A percentile compares a stretch with the other conserved stretches of the same genome.
Conservation (phyloP, 1,284 basidiomycete genomes). For the Uromyces viciae-fabae region DNA sequence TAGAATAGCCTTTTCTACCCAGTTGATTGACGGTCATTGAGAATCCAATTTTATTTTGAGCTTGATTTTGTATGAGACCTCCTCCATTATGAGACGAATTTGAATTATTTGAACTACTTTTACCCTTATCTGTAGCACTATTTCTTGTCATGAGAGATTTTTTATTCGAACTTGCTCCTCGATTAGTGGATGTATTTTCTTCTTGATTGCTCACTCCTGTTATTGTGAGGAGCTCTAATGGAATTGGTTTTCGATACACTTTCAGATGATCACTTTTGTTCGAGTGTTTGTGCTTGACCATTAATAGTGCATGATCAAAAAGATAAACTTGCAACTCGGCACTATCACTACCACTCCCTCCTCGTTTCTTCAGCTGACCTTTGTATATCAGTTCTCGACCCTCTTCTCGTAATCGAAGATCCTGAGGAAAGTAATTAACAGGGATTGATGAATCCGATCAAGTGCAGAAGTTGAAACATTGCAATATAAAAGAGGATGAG, state of each 20-base stretch:
- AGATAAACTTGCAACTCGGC: slow-evolving; percentile 89
- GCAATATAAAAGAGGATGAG: background rate
- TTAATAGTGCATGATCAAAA: slow-evolving; percentile 92
- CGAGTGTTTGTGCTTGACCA: slow-evolving; percentile 82
- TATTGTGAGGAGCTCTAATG: slow-evolving; percentile 84
- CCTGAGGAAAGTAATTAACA: slow-evolving; percentile 58
- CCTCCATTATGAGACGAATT: background rate
- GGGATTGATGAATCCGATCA: background rate
- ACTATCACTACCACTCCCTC: slow-evolving; percentile 69
- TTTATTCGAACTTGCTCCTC: slow-evolving; percentile 51
- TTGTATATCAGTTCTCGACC: slow-evolving; percentile 89
- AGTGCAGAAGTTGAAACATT: background rate
- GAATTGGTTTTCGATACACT: slow-evolving; percentile 94
- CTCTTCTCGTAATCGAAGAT: slow-evolving; percentile 79
- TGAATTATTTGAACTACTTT: background rate
- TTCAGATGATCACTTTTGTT: slow-evolving; percentile 89
- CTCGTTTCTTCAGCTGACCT: slow-evolving; percentile 85
- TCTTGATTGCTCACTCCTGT: slow-evolving; percentile 70
- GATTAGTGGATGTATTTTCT: background rate
- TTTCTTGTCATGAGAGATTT: slow-evolving; percentile 59
- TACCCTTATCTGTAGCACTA: slow-evolving; percentile 51
- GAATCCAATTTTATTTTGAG: slow-evolving; percentile 72
- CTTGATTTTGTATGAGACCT: slow-evolving; percentile 32
- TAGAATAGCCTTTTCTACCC: slow-evolving; percentile 84
- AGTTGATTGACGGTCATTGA: slow-evolving; percentile 90